Base-by-base conservation (phyloP, 164 flowering plant genomes). In the Macadamia tetraphylla region DNA sequence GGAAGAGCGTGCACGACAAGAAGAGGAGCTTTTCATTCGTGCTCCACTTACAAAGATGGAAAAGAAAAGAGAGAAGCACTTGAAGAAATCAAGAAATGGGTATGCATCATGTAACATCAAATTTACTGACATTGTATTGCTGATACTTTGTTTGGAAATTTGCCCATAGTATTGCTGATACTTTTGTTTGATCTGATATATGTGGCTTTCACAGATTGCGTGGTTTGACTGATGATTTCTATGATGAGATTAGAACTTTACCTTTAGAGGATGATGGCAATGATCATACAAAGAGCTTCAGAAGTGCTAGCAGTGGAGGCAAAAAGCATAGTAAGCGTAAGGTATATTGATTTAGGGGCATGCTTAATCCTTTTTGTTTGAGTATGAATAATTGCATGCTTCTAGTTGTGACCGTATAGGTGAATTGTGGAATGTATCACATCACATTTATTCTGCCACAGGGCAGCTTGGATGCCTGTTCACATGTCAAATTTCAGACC, bases 21-120 rank as follows among this genome's bases (percentile, higher is more conserved):
- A 94, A 71, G 98, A 94, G 78, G 96, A 94, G 52, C 84, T 79
- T 17, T 91, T 91, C 46, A 82, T 76, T 35, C 97, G 98, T 76
- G 93, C 85, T 71, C 91, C 94, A 58, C 67, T 88, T 62, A 81
- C 97, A 9, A 94, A 77, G 77, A 64, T 58, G 75, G 97, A 91
- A 69, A 94, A 85, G 67, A 82, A 80, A 87, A 78, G 64, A 77
- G 83, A 83, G 70, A 91, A 89, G 63, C 85, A 82, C 70, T 73
- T 94, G 73, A 76, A 76, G 78, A 89, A 86, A 68, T 86, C 92
- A 32, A 82, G 92, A 81, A 89, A 88, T 70, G 97, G 96, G 93
- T 86, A 83, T 65, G 79, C 14, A 29, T 29, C 17, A n/a, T 65
- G 40, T 51, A 15, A 44, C 9, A 57, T 57, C 53, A 29, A 65